Base-by-base conservation (phyloP, 2,329 filamentous ascomycete species). In the Xylaria sp. region DNA sequence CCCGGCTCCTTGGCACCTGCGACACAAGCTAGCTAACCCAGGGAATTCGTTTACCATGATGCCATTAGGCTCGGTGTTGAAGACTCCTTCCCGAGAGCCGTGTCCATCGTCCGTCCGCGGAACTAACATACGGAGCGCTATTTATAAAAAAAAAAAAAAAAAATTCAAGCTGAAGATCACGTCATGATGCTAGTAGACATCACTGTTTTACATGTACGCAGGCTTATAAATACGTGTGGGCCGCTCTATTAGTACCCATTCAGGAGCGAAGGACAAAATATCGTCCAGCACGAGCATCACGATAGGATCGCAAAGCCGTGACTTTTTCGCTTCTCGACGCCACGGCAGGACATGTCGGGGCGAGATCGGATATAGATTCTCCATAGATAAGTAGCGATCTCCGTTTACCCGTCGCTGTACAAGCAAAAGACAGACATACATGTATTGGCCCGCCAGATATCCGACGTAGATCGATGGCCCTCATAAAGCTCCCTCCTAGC, bases 401-500 rank as follows among this genome's bases (percentile, higher is more conserved):
- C 54, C 31, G 29, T 38, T 38, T 31, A 11, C 27, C 54, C 45
- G 38, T 5, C 36, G 11, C 15, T n/a, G 15, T 17, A 29, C 17
- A 31, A 29, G 22, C 25, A 49, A 49, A 25, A 3, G 20, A 45
- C 20, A 45, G n/a, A 44, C 29, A 38, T 31, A 29, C 15, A 51
- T 38, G 50, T 53, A 17, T 13, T 10, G 3, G 38, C 22, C 20
- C 7, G 47, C 45, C 38, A 20, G 56, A 39, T 20, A 20, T 39
- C 33, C 61, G 44, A 20, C 39, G 39, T 39, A 42, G 25, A 22
- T 38, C 53, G 45, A 58, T 66, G 63, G n/a, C 11, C 38, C 63
- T 57, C 49, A 61, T 66, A 61, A 61, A 44, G 44, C 57, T 53
- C 51, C 58, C 45, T 61, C 47, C 5, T 45, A 7, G 9, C 10